Evolutionary conservation across 768 basidiomycete species (phyloP), one percentile per base, ranked within the genome.

Genomic region (Xanthoconium stramineum): DNA sequence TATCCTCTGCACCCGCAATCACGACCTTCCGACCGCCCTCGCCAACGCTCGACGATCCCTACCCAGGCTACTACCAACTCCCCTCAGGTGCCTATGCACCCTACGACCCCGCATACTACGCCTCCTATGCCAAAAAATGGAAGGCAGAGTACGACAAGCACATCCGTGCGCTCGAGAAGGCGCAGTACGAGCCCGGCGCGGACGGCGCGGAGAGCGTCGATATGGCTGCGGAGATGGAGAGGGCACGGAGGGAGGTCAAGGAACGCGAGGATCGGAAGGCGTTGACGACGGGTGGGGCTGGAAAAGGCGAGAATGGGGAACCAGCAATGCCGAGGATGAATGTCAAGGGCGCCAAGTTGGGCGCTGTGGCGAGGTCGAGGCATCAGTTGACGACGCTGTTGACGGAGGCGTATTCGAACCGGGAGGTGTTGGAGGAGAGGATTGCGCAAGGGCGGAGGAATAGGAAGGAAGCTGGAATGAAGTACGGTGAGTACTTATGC

Each of bases 381-480:
- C 88, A 90, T 72, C 92, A 94, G 62, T 70, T 94, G 47, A 83
- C 90, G 6, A 89, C 91, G 0, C 75, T 94, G 52, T 77, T 94
- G 43, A 86, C 83, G 39, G 89, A 94, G 54, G 92, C 92, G 1
- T 93, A 91, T 66, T 72, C 84, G 66, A 94, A 94, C 65, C 83
- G 91, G 33, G 91, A 91, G 51, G 84, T 81, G 0, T 64, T 94
- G 59, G 92, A 94, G 68, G 91, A 92, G 57, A 84, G 74, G 73
- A 91, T 94, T 61, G 91, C 92, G 0, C 84, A 91, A 70, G 91
- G 86, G 3, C 79, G 85, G 58, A 77, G 88, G 58, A 94, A 94
- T 65, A 79, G 91, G 58, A 94, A 94, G 69, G 89, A 92, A 66
- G 91, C 92, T 0, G 92, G 92, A 11, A 93, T 91, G 72, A 94